These are phyloP conservation scores for Metarhizium rileyi DNA, from an alignment of 2,329 filamentous ascomycete species.

Conservation along the genomic window DNA sequence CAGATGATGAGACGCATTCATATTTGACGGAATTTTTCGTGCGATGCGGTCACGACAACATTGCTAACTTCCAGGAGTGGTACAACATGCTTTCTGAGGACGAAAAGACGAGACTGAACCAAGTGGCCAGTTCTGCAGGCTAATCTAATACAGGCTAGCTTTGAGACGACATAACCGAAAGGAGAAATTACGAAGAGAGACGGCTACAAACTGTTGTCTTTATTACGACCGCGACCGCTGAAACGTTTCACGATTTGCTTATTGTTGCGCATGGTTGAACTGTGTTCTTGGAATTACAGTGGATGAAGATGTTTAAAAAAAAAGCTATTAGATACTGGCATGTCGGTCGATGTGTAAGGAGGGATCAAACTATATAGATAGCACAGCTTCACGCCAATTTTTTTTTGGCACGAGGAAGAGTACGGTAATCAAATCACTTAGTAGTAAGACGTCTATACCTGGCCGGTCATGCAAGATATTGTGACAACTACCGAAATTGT, in stretches of 20 bases:
- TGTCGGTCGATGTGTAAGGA: neutral
- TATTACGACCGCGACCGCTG: neutral
- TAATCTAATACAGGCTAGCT: neutral
- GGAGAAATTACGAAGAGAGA: neutral
- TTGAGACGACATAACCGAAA: neutral
- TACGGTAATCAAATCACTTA: neutral
- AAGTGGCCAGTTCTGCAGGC: conserved; percentile 29
- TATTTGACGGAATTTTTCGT: conserved; percentile 80
- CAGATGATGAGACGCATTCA: conserved; percentile 83
- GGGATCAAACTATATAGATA: neutral
- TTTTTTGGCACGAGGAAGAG: neutral
- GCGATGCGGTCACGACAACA: conserved; percentile 43
- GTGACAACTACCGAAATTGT: neutral
- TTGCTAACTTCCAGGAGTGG: conserved; percentile 47
- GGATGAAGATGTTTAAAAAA: neutral
- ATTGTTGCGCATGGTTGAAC: neutral
- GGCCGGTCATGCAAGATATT: neutral
- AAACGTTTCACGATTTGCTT: neutral
- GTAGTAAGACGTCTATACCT: too few relatives aligned
- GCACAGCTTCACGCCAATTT: neutral
- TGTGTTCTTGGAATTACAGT: neutral
- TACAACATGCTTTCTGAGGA: conserved; percentile 44
- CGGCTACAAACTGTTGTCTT: neutral
- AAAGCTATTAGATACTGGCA: neutral
- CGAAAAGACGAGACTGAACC: conserved; percentile 46